Percentiles rank a stretch among this genome's conserved stretches.
Conservation (phyloP, 2,329 filamentous ascomycete species). For the Epicoccum nigrum region DNA sequence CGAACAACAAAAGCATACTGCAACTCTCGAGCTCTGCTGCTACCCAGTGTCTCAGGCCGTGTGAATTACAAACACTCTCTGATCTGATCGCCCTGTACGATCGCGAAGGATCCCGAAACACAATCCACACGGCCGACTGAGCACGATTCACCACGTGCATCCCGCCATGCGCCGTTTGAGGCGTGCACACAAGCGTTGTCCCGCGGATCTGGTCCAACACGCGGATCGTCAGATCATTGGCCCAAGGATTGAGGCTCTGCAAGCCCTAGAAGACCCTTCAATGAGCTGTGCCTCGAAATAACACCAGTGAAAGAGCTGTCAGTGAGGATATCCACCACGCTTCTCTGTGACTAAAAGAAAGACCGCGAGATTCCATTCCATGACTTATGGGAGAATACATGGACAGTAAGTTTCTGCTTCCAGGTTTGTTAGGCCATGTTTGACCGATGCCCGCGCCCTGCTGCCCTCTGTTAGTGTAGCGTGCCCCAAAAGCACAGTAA, state of each 20-base stretch:
- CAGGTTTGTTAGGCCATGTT: too few relatives aligned
- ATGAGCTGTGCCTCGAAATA: not conserved
- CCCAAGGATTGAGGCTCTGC: slow-evolving; percentile 11
- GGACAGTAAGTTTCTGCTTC: not conserved
- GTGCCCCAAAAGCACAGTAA: not conserved
- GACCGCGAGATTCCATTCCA: too few relatives aligned
- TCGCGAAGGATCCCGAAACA: slow-evolving; percentile 1
- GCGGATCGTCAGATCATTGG: slow-evolving; percentile 8
- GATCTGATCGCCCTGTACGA: not conserved
- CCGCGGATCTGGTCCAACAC: slow-evolving; percentile 7
- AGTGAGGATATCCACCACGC: too few relatives aligned
- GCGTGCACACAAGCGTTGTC: slow-evolving; percentile 1
- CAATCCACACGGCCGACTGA: not conserved
- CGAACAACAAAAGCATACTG: not conserved
- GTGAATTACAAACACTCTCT: not conserved
- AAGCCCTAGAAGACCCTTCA: slow-evolving; percentile 2
- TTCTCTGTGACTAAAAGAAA: too few relatives aligned
- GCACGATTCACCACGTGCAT: not conserved
- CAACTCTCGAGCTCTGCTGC: not conserved
- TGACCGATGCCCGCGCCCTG: not conserved
- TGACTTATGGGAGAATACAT: not conserved
- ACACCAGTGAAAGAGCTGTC: too few relatives aligned
- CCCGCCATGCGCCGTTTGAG: slow-evolving; percentile 1
- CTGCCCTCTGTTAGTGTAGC: slow-evolving; percentile 6
- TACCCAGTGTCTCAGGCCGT: slow-evolving; percentile 2